phyloP scores from a whole-genome alignment of 495 filamentous ascomycete species.

The Pseudoneurospora amorphoporcata region DNA sequence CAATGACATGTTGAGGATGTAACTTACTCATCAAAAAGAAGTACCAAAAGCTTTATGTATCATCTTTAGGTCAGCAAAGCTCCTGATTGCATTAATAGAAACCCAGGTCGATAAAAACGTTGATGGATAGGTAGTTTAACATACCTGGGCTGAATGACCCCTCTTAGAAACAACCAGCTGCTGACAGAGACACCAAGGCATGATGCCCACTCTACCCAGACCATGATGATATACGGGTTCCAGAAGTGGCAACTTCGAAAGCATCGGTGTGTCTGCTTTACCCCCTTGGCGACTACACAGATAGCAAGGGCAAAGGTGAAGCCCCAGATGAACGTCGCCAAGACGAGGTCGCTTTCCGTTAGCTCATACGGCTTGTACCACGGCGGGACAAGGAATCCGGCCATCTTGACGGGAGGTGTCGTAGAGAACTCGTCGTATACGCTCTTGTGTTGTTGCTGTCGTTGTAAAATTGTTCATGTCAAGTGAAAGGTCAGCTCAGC shows the following conservation, averaged over 20 bases:
- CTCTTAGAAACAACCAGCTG: constrained; percentile 19
- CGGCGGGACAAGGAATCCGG: constrained; percentile 14
- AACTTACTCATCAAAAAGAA: constrained; percentile 14
- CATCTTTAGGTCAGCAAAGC: neutral
- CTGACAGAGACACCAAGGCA: constrained; percentile 9
- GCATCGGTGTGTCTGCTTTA: constrained; percentile 15
- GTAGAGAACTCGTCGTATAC: neutral
- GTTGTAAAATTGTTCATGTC: neutral
- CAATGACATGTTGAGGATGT: neutral
- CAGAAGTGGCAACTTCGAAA: constrained; percentile 6
- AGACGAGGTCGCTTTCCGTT: constrained; percentile 8
- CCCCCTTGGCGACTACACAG: constrained; percentile 13
- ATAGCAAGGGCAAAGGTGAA: constrained; percentile 14
- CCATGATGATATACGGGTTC: constrained; percentile 21
- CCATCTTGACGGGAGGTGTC: neutral
- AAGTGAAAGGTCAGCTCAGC: neutral
- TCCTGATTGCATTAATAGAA: neutral
- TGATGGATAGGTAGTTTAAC: neutral
- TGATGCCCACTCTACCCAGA: constrained; percentile 17
- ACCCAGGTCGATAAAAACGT: too few species aligned
- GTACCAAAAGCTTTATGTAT: constrained; percentile 8
- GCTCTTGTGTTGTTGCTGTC: neutral
- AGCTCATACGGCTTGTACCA: constrained; percentile 9
- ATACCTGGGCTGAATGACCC: constrained; percentile 14
- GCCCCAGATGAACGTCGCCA: constrained; percentile 21